Percentiles rank a stretch among this genome's conserved stretches.
These are phyloP conservation scores for Boletus eberwhitei DNA, from an alignment of 768 basidiomycete genomes.

Conservation along the genomic window DNA sequence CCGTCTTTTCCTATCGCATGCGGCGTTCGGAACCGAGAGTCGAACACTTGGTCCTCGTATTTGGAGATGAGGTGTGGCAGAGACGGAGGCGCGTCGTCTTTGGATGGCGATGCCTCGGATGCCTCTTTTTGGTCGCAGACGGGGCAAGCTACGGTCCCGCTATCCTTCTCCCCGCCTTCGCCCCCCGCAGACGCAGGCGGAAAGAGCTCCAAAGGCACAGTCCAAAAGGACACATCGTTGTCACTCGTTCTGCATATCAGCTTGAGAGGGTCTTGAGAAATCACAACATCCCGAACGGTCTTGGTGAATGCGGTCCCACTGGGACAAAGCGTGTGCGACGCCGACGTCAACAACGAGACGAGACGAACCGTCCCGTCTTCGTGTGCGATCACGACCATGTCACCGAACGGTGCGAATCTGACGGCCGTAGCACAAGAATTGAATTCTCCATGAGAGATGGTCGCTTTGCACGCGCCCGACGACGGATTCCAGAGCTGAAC, in stretches of 20 bases:
- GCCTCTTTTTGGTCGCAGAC: not conserved
- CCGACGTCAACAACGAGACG: not conserved
- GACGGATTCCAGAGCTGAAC: constrained; percentile 13
- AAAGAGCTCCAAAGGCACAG: not conserved
- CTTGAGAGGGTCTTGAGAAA: not conserved
- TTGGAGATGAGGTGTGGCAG: constrained; percentile 5
- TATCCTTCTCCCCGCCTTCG: not conserved
- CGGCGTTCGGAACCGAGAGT: constrained; percentile 1
- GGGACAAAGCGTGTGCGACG: constrained; percentile 3
- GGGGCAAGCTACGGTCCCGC: not conserved
- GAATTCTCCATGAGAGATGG: not conserved
- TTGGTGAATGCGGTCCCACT: not conserved
- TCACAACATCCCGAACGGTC: not conserved
- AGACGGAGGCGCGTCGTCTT: not conserved
- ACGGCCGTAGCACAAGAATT: not conserved
- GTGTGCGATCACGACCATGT: constrained; percentile 1
- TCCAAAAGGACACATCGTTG: not conserved
- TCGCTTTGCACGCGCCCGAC: constrained; percentile 4
- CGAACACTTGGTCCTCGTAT: not conserved
- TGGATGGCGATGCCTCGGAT: not conserved
- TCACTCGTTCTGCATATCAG: constrained; percentile 2
- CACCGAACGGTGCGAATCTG: constrained; percentile 2
- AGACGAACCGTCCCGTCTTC: constrained; percentile 7
- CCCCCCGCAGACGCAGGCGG: not conserved
- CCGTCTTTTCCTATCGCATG: constrained; percentile 9